Base-by-base conservation (phyloP, 225 moss, liverwort and hornwort genomes). In the Asterella californica region DNA sequence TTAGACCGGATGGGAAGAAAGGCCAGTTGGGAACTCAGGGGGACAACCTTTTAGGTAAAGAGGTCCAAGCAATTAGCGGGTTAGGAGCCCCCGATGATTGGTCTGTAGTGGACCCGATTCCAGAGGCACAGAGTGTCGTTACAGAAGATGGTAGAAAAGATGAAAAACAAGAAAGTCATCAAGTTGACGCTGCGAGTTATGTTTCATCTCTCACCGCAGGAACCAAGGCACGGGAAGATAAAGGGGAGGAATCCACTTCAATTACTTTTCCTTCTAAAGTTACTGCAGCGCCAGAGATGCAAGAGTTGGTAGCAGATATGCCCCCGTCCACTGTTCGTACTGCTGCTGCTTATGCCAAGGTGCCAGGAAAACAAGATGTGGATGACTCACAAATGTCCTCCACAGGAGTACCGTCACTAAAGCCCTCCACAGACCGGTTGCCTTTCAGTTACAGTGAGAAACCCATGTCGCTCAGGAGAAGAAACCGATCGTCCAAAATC, bases 381-480 rank as follows among this genome's bases (percentile, higher is more conserved):
- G 61, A 66, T 15, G 75, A 79, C 6, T 59, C 52, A 47, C 61
- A 76, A 15, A 29, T 47, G 68, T 36, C 42, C 9, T 55, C 78
- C n/a, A 50, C 10, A 64, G 33, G 12, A 48, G 60, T 38, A 14
- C 45, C 75, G 57, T n/a, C 30, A 42, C 49, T 5, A 75, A 38
- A 53, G 8, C 57, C 50, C 61, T 2, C 62, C 14, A 2, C 24
- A 53, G 62, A 8, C 50, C 62, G 72, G 18, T 32, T 63, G 27
- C n/a, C 45, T 0, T 33, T 33, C 27, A 57, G 37, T 38, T 75
- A 75, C 29, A 67, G 48, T 67, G 81, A 75, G 38, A 67, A 64
- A 46, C 42, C 67, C 14, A 33, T 76, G 11, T 76, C 59, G 4
- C 74, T 84, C 11, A 80, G 84, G 57, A 80, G 84, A 72, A 84